These are phyloP conservation scores for Hericium erinaceus DNA, from an alignment of 768 basidiomycete species.

Conservation along the genomic window DNA sequence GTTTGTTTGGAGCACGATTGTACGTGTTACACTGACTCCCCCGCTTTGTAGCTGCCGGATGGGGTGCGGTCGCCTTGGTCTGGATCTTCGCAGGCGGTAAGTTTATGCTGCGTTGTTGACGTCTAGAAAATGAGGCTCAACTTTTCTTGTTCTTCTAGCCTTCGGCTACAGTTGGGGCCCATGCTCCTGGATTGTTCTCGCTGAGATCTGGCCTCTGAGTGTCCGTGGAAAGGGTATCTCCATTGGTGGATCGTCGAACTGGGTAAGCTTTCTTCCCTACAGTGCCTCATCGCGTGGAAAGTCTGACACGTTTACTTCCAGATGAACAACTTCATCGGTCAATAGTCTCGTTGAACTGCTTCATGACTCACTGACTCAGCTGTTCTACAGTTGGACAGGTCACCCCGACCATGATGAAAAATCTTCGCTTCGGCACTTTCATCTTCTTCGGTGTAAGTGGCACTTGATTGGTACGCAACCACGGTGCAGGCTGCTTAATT, in stretches of 20 bases:
- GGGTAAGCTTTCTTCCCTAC: constrained; percentile 30
- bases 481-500: not conserved
- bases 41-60: constrained; percentile 44
- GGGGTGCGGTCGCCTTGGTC: constrained; percentile 60
- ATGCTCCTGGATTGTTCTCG: constrained; percentile 68
- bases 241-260: constrained; percentile 69
- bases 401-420: constrained; percentile 63
- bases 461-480: not conserved
- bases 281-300: not conserved
- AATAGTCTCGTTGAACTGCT: not conserved
- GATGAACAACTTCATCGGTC: constrained; percentile 75
- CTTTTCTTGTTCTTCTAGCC: constrained; percentile 1
- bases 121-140: not conserved
- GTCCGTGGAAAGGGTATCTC: constrained; percentile 70
- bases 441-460: constrained; percentile 60
- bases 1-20: not conserved
- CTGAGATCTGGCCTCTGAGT: constrained; percentile 66
- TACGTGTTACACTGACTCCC: not conserved
- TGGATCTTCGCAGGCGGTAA: constrained; percentile 64
- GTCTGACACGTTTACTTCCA: constrained; percentile 16
- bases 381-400: constrained; percentile 41
- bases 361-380: not conserved
- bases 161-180: constrained; percentile 80
- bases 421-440: constrained; percentile 63
- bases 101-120: constrained; percentile 15